Evolutionary conservation across 2,329 filamentous ascomycete genomes (phyloP).

Genomic region (Aspergillus caelatus): DNA sequence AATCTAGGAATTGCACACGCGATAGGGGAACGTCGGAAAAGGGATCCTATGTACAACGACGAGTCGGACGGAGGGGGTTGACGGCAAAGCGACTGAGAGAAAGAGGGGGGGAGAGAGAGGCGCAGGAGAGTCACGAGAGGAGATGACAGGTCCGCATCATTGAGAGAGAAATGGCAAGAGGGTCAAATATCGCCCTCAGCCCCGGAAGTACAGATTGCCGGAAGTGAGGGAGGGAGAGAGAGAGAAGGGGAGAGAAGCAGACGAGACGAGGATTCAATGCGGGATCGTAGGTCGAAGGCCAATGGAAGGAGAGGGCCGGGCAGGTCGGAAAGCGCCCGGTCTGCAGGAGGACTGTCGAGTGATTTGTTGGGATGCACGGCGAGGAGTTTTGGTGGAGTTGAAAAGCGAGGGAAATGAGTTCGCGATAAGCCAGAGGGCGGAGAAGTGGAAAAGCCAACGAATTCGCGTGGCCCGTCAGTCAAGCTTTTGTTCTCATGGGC

Average conservation of each 20-base stretch:
- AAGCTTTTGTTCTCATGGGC: conserved; percentile 36
- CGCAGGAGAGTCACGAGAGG: conserved; percentile 17
- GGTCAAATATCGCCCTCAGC: conserved; percentile 1
- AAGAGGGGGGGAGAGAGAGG: neutral
- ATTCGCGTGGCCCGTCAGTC: conserved; percentile 32
- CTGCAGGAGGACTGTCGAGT: neutral
- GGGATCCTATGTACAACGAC: conserved; percentile 1
- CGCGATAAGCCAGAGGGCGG: conserved; percentile 31
- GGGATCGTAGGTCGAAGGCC: neutral
- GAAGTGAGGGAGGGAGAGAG: conserved; percentile 73
- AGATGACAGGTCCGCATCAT: conserved; percentile 24
- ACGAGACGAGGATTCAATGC: conserved; percentile 4
- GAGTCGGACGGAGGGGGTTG: conserved; percentile 10
- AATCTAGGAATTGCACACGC: neutral
- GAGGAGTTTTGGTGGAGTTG: neutral
- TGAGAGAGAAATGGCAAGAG: conserved; percentile 6
- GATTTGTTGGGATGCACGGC: neutral
- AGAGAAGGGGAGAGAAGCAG: conserved; percentile 20
- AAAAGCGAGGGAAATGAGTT: conserved; percentile 4
- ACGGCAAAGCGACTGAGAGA: neutral
- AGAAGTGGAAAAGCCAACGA: conserved; percentile 23
- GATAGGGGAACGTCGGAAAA: neutral
- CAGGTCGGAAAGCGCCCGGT: neutral
- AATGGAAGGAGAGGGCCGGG: neutral
- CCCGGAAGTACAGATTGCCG: conserved; percentile 44